These are phyloP conservation scores for Chalaropsis ovoidea DNA, from an alignment of 2,329 filamentous ascomycete species.

Conservation along the genomic window DNA sequence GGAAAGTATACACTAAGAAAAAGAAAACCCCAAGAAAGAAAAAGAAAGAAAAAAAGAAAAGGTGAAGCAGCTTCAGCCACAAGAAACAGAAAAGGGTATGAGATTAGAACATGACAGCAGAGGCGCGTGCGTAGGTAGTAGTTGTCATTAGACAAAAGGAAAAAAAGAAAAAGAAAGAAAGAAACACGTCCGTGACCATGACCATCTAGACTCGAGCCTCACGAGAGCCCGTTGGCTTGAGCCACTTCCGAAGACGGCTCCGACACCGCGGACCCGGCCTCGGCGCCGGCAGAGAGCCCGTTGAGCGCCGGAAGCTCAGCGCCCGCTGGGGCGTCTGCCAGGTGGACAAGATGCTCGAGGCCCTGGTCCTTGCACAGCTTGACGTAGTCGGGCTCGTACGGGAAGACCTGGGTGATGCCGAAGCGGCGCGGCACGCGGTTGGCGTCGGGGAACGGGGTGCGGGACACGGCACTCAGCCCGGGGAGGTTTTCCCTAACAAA, in stretches of 20 bases:
- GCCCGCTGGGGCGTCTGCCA: neutral
- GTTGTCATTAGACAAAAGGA: conserved; percentile 8
- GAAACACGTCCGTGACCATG: neutral
- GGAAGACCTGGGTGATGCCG: conserved; percentile 43
- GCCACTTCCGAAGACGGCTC: conserved; percentile 12
- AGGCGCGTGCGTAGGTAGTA: neutral
- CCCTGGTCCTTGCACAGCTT: conserved; percentile 48
- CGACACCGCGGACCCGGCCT: neutral
- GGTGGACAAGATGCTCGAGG: conserved; percentile 43
- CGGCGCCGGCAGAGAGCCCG: neutral
- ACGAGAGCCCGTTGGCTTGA: neutral
- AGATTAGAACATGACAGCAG: conserved; percentile 9
- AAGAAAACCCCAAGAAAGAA: conserved; percentile 25
- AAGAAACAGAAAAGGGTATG: conserved; percentile 1
- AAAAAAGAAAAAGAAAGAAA: neutral
- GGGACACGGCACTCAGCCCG: conserved; percentile 40
- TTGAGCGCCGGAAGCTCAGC: conserved; percentile 7
- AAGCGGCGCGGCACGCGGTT: conserved; percentile 44
- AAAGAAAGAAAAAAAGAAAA: neutral
- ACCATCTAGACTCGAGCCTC: neutral
- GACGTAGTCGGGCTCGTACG: conserved; percentile 48
- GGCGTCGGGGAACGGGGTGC: conserved; percentile 43
- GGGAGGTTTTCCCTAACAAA: conserved; percentile 45
- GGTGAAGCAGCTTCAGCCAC: neutral
- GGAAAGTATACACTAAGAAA: conserved; percentile 22